phyloP scores from a whole-genome alignment of 441 rosid species.

The Erodium texanum region DNA sequence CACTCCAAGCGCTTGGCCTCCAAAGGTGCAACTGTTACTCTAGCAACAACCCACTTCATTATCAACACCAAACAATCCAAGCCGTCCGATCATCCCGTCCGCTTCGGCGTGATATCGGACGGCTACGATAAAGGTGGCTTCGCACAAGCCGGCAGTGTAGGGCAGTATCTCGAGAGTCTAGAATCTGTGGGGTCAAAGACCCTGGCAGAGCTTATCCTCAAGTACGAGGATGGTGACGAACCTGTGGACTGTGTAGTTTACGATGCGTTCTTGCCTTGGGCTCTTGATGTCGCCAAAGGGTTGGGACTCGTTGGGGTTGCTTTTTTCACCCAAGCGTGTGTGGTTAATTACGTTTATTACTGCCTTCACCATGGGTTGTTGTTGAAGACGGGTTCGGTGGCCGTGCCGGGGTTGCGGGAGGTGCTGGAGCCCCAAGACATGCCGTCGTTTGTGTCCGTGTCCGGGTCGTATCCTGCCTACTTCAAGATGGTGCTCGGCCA shows the following conservation, averaged over 20 bases:
- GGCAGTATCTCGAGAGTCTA: background rate
- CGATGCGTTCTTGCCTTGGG: conserved; percentile 3
- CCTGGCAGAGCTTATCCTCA: background rate
- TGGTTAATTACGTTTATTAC: background rate
- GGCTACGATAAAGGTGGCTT: background rate
- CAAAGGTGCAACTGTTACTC: conserved; percentile 33
- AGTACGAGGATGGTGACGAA: conserved; percentile 6
- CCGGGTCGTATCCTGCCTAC: conserved; percentile 48
- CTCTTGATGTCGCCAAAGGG: background rate
- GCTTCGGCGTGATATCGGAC: background rate
- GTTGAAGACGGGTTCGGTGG: conserved; percentile 8
- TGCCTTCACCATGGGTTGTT: conserved; percentile 10
- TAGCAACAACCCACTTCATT: conserved; percentile 27
- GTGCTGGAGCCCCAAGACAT: conserved; percentile 43
- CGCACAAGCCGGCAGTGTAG: background rate
- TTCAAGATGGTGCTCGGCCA: conserved; percentile 44
- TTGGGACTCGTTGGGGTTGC: background rate
- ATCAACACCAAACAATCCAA: conserved; percentile 22
- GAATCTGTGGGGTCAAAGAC: background rate
- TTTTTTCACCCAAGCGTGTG: background rate
- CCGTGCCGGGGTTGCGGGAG: conserved; percentile 14
- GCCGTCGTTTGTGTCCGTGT: conserved; percentile 40
- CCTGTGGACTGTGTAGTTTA: conserved; percentile 15
- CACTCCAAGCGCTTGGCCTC: conserved; percentile 28
- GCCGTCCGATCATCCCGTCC: conserved; percentile 15